Conservation (phyloP, 805 yeast species). For the Starmera dryadoides region DNA sequence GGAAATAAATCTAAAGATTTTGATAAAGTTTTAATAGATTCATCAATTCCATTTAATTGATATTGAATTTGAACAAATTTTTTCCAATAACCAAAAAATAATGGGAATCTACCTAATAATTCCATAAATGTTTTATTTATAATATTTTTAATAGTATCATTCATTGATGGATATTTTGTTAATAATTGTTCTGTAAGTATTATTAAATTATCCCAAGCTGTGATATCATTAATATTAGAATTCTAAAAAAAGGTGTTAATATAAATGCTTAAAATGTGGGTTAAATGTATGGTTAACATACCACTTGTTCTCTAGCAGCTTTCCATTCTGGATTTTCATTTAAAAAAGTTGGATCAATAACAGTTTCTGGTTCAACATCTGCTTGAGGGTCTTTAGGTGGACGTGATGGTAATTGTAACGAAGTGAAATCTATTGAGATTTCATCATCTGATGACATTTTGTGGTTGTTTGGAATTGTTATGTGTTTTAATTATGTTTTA, state of each 20-base stretch:
- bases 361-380: neutral
- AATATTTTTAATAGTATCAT: conserved; percentile 20
- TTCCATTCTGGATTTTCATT: conserved; percentile 19
- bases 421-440: neutral
- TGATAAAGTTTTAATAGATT: conserved; percentile 37
- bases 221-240: conserved; percentile 25
- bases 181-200: conserved; percentile 24
- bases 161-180: conserved; percentile 25
- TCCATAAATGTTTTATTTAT: conserved; percentile 30
- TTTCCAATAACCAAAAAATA: conserved; percentile 58
- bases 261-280: conserved; percentile 2
- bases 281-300: conserved; percentile 1
- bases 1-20: conserved; percentile 45
- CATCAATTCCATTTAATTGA: conserved; percentile 46
- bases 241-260: conserved; percentile 3
- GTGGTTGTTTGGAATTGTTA: no score
- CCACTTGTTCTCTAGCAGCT: conserved; percentile 14
- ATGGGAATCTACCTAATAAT: conserved; percentile 49
- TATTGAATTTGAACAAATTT: conserved; percentile 47
- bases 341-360: conserved; percentile 8
- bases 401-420: neutral
- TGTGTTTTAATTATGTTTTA: no score
- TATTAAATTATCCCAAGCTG: conserved; percentile 34
- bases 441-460: neutral
- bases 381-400: neutral